A percentile compares a stretch with the other conserved stretches of the same genome.
Conservation (phyloP, 495 filamentous ascomycete species). For the Lophium mytilinum region DNA sequence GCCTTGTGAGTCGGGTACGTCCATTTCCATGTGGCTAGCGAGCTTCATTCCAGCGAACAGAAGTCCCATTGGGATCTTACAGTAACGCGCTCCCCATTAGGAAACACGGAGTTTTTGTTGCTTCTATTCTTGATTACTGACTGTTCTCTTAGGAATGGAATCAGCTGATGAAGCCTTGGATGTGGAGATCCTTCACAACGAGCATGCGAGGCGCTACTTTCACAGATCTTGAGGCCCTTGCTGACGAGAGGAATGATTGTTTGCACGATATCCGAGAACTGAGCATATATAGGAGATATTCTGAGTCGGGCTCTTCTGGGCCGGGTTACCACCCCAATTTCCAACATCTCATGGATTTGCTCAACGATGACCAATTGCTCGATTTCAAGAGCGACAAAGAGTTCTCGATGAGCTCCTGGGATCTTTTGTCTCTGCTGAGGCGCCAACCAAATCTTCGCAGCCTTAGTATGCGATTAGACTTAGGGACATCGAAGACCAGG, state of each 20-base stretch:
- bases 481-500: background rate
- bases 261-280: slow-evolving; percentile 8
- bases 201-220: background rate
- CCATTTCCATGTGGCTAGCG: background rate
- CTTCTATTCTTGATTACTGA: background rate
- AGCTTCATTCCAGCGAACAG: too few relatives aligned
- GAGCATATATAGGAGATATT: background rate
- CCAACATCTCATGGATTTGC: slow-evolving; percentile 2
- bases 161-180: slow-evolving; percentile 1
- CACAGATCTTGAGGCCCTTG: background rate
- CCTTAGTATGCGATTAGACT: slow-evolving; percentile 4
- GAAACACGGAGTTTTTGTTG: too few relatives aligned
- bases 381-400: slow-evolving; percentile 5
- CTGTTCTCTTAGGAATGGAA: slow-evolving; percentile 7
- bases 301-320: too few relatives aligned
- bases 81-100: too few relatives aligned
- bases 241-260: background rate
- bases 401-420: background rate
- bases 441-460: slow-evolving; percentile 4
- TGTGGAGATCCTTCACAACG: slow-evolving; percentile 7
- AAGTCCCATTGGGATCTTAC: too few relatives aligned
- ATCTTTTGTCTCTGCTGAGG: slow-evolving; percentile 4
- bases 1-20: slow-evolving; percentile 5
- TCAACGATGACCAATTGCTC: slow-evolving; percentile 6
- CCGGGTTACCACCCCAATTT: slow-evolving; percentile 2